Base-by-base conservation (phyloP, 176 grass and related monocot genomes). In the Tuctoria greenei region DNA sequence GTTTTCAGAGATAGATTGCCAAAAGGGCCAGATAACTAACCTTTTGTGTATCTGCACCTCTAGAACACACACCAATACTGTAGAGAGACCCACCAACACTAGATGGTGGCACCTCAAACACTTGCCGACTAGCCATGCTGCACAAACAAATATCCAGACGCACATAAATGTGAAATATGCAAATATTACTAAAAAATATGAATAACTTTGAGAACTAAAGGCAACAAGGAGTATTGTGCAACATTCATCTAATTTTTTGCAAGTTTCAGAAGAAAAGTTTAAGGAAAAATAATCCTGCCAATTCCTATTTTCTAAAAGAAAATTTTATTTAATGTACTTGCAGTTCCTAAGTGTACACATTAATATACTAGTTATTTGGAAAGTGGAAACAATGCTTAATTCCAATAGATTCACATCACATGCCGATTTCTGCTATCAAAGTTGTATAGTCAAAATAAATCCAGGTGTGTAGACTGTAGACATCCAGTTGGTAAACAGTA, bases 51-150 rank as follows among this genome's bases (percentile, higher is more conserved):
- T 98, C 95, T 73, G 73, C 41, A 67, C 91, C 91, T 75, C 95
- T 98, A 73, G 85, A 86, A 64, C 88, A 88, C 73, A 98, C 77
- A 10, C 87, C 89, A 85, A 98, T 82, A 92, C 86, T 82, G 86
- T 86, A 90, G 54, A 81, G 69, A 81, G 89, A 98, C 4, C 95
- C 95, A 7, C 86, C 95, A 82, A 94, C 82, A 88, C 82, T 92
- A 41, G 60, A 41, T 56, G 89, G 49, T 72, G 91, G 91, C 64
- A 98, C 82, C 78, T 94, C 89, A 82, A 98, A 75, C 82, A 94
- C 85, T 62, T 98, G 88, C 36, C 87, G 89, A 62, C 87, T 88
- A 86, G 82, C 79, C 86, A 98, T 92, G 82, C 95, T 98, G 84
- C 82, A 79, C 88, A 66, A 78, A 24, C 77, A 91, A 71, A 83